Evolutionary conservation across 2,329 filamentous ascomycete species (phyloP).

Genomic region (Aspergillus piperis): DNA sequence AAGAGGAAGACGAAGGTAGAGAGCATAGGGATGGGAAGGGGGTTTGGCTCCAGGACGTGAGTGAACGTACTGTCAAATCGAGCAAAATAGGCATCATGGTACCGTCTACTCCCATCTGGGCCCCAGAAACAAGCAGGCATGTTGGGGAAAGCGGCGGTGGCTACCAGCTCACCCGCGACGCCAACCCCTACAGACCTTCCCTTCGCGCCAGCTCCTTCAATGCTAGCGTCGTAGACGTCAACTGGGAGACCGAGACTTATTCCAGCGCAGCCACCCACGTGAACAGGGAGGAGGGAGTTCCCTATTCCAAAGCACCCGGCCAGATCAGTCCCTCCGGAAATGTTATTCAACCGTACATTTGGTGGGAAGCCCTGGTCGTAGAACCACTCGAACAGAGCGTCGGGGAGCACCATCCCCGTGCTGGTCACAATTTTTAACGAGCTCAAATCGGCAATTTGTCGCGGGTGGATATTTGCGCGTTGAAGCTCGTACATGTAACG

Average conservation of each 20-base stretch:
- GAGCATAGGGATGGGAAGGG: neutral
- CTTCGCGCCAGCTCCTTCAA: slow-evolving; percentile 51
- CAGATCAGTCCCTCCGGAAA: slow-evolving; percentile 77
- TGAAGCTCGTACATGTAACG: slow-evolving; percentile 68
- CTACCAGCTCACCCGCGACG: slow-evolving; percentile 73
- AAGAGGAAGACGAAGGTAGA: neutral
- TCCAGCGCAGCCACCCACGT: slow-evolving; percentile 59
- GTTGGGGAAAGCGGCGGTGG: slow-evolving; percentile 71
- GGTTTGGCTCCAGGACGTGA: neutral
- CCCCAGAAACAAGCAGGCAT: slow-evolving; percentile 68
- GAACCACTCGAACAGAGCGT: slow-evolving; percentile 78
- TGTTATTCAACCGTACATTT: slow-evolving; percentile 68
- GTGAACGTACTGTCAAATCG: slow-evolving; percentile 52
- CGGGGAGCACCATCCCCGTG: slow-evolving; percentile 80
- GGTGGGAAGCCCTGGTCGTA: slow-evolving; percentile 71
- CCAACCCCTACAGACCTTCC: slow-evolving; percentile 61
- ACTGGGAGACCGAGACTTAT: slow-evolving; percentile 56
- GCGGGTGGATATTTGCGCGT: slow-evolving; percentile 67
- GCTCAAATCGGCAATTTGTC: slow-evolving; percentile 63
- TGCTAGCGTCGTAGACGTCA: slow-evolving; percentile 60
- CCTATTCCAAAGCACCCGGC: slow-evolving; percentile 49
- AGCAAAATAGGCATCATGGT: slow-evolving; percentile 57
- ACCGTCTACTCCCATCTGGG: slow-evolving; percentile 56
- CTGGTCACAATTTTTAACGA: slow-evolving; percentile 63
- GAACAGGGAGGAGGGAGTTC: slow-evolving; percentile 70